Evolutionary conservation across 768 basidiomycete genomes (phyloP).

Genomic region (Podaxis sp.): DNA sequence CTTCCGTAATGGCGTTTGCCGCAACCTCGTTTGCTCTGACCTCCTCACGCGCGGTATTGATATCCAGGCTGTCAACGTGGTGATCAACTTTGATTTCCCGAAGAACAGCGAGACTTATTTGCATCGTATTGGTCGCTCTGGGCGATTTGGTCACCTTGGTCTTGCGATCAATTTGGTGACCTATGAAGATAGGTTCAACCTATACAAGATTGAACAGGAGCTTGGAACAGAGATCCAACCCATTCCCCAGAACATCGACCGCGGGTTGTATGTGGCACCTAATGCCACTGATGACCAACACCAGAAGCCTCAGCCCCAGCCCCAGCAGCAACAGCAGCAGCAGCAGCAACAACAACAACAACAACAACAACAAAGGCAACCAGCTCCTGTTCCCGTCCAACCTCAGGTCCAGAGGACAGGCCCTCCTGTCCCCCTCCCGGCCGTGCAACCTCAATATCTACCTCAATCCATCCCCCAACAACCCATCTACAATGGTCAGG

Average conservation of each 20-base stretch:
- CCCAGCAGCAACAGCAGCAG: constrained; percentile 10
- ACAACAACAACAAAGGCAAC: constrained; percentile 21
- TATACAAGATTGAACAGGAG: constrained; percentile 98
- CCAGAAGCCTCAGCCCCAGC: constrained; percentile 26
- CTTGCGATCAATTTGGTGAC: constrained; percentile 98
- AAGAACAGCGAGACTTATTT: constrained; percentile 99
- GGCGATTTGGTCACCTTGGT: constrained; percentile 95
- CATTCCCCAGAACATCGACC: constrained; percentile 89
- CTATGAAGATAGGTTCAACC: constrained; percentile 95
- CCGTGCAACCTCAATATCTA: constrained; percentile 15
- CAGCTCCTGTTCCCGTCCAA: constrained; percentile 13
- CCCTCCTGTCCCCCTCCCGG: neutral
- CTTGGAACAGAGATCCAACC: constrained; percentile 97
- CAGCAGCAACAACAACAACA: constrained; percentile 23
- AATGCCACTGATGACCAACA: constrained; percentile 39
- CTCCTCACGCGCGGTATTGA: constrained; percentile 98
- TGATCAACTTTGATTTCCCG: constrained; percentile 99
- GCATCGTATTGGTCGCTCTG: constrained; percentile 96
- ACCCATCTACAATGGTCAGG: constrained; percentile 11
- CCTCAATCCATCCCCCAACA: constrained; percentile 7
- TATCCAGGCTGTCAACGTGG: constrained; percentile 99
- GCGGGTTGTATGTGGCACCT: constrained; percentile 90
- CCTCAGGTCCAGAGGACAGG: constrained; percentile 11
- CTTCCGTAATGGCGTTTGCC: constrained; percentile 97
- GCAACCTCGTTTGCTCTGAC: constrained; percentile 97